Evolutionary conservation across 2,329 filamentous ascomycete genomes (phyloP).

Genomic region (Septoria petroselini): DNA sequence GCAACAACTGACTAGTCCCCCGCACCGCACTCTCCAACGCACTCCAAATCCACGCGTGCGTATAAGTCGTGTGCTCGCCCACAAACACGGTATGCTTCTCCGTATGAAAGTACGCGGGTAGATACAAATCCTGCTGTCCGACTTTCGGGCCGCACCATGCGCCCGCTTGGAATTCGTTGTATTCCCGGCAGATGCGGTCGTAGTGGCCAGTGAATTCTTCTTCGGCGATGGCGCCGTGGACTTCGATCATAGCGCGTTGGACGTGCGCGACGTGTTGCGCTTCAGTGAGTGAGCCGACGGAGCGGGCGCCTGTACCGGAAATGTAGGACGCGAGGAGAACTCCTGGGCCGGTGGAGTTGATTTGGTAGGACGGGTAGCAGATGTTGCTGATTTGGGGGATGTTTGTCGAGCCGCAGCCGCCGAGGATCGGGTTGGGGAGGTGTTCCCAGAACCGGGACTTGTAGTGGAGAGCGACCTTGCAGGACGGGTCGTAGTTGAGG

Average conservation of each 20-base stretch:
- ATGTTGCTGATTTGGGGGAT: conserved; percentile 60
- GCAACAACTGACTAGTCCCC: conserved; percentile 61
- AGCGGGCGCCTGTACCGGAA: conserved; percentile 46
- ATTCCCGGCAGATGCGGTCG: conserved; percentile 63
- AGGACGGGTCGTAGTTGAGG: conserved; percentile 51
- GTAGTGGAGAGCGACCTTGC: conserved; percentile 65
- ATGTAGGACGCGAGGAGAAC: conserved; percentile 61
- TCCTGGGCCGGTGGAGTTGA: conserved; percentile 62
- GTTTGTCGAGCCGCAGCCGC: conserved; percentile 60
- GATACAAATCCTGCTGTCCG: conserved; percentile 66
- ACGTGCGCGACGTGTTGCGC: conserved; percentile 62
- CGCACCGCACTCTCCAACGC: conserved; percentile 66
- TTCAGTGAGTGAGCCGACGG: conserved; percentile 52
- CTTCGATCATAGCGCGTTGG: conserved; percentile 63
- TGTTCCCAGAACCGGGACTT: conserved; percentile 61
- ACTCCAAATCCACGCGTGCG: conserved; percentile 67
- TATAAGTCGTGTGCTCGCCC: conserved; percentile 65
- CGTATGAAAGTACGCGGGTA: conserved; percentile 70
- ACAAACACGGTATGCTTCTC: conserved; percentile 65
- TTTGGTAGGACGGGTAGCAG: conserved; percentile 65
- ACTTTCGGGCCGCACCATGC: conserved; percentile 58
- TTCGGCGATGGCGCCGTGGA: conserved; percentile 60
- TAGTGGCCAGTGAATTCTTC: conserved; percentile 65
- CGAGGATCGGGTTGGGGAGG: conserved; percentile 56
- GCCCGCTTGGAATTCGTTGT: conserved; percentile 59